Evolutionary conservation across 2,329 filamentous ascomycete genomes (phyloP).

Genomic region (Phyllosticta citribraziliensis): DNA sequence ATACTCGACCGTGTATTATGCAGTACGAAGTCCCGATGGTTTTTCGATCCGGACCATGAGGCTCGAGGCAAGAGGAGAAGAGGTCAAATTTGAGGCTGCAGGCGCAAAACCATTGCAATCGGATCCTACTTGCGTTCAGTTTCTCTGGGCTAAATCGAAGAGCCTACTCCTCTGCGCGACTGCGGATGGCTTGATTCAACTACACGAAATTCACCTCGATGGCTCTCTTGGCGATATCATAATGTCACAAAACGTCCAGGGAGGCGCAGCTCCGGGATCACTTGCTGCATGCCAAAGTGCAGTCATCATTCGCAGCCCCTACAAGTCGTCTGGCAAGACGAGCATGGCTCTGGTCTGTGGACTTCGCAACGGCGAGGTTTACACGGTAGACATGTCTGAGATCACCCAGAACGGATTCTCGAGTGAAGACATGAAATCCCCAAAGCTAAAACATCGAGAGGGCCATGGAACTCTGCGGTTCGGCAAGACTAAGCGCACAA

Average conservation of each 20-base stretch:
- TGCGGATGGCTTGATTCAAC: slow-evolving; percentile 3
- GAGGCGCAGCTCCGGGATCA: slow-evolving; percentile 1
- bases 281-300: slow-evolving; percentile 9
- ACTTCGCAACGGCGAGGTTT: slow-evolving; percentile 23
- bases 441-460: not conserved
- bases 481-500: not conserved
- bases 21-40: slow-evolving; percentile 11
- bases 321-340: not conserved
- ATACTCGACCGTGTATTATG: slow-evolving; percentile 12
- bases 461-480: not conserved
- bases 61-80: not conserved
- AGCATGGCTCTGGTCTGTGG: slow-evolving; percentile 22
- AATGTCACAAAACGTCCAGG: slow-evolving; percentile 1
- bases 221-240: slow-evolving; percentile 1
- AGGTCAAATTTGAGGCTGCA: slow-evolving; percentile 3
- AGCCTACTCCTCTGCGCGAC: slow-evolving; percentile 7
- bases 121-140: slow-evolving; percentile 6
- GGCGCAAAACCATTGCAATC: not conserved
- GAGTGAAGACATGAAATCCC: not conserved
- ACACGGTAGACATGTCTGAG: slow-evolving; percentile 11
- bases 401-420: not conserved
- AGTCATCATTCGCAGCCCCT: not conserved
- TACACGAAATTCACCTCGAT: slow-evolving; percentile 1
- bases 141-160: not conserved
- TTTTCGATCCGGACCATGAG: not conserved